These are phyloP conservation scores for Vanderwaltozyma yarrowii DNA, from an alignment of 805 yeast genomes.

Conservation along the genomic window DNA sequence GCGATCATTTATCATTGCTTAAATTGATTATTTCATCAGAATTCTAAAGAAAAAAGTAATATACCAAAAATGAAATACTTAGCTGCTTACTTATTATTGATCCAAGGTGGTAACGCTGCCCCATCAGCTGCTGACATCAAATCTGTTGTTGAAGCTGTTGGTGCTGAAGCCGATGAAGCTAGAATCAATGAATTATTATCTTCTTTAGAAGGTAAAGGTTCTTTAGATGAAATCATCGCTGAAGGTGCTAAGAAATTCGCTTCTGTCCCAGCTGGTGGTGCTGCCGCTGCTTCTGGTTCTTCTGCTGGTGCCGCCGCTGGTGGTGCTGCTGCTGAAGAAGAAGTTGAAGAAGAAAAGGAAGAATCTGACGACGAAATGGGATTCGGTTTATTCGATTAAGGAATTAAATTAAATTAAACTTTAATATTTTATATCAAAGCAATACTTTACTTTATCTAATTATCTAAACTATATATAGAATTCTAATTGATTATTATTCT, in stretches of 20 bases:
- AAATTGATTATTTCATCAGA: slow-evolving; percentile 29
- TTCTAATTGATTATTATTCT: background rate
- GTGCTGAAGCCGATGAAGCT: slow-evolving; percentile 72
- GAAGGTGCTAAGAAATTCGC: slow-evolving; percentile 76
- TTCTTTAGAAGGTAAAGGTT: slow-evolving; percentile 64
- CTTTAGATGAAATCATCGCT: slow-evolving; percentile 59
- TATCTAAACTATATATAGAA: slow-evolving; percentile 27
- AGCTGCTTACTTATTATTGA: slow-evolving; percentile 88
- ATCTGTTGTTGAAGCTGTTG: slow-evolving; percentile 61
- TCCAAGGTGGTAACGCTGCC: slow-evolving; percentile 75
- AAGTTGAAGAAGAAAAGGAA: slow-evolving; percentile 45
- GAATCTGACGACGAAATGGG: slow-evolving; percentile 86
- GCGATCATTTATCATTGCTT: slow-evolving; percentile 27
- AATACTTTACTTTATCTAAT: slow-evolving; percentile 86
- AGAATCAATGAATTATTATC: slow-evolving; percentile 60
- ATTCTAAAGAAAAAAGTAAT: slow-evolving; percentile 5
- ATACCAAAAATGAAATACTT: slow-evolving; percentile 60
- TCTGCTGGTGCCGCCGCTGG: slow-evolving; percentile 4
- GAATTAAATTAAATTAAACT: slow-evolving; percentile 25
- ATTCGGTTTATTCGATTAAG: slow-evolving; percentile 84
- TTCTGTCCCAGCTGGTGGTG: slow-evolving; percentile 70
- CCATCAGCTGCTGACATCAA: slow-evolving; percentile 74
- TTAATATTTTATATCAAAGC: slow-evolving; percentile 69
- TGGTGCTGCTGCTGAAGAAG: slow-evolving; percentile 42
- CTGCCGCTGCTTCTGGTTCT: slow-evolving; percentile 4